phyloP scores from a whole-genome alignment of 306 rosid genomes.

The Cotoneaster glaucophyllus region DNA sequence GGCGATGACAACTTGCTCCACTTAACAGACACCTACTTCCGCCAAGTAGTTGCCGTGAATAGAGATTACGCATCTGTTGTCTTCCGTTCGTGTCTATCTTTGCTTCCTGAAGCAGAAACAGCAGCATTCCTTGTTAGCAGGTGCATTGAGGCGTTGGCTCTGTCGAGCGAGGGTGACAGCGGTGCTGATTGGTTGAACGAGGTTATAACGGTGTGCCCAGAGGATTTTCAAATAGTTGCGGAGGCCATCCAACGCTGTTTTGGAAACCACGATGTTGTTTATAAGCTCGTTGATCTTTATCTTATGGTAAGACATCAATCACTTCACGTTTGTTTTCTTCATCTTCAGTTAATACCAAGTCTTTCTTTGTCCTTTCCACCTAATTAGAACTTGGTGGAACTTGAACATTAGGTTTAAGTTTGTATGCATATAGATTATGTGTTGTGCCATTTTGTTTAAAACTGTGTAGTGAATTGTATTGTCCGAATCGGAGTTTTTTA shows the following conservation, averaged over 20 bases:
- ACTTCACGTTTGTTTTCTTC: background rate
- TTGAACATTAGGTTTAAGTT: background rate
- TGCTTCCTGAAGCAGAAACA: slow-evolving; percentile 92
- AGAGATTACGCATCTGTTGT: slow-evolving; percentile 43
- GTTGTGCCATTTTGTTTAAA: background rate
- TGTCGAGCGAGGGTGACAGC: slow-evolving; percentile 18
- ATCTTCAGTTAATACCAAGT: background rate
- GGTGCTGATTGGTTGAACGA: slow-evolving; percentile 30
- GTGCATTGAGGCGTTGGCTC: slow-evolving; percentile 53
- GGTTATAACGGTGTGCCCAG: slow-evolving; percentile 32
- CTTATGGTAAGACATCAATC: slow-evolving; percentile 40
- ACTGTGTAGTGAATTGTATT: too few species aligned
- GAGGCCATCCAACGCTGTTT: slow-evolving; percentile 42
- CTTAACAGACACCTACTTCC: slow-evolving; percentile 46
- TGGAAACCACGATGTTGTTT: slow-evolving; percentile 56
- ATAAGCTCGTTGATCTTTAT: slow-evolving; percentile 54
- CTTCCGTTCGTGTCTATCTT: slow-evolving; percentile 56
- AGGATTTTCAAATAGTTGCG: slow-evolving; percentile 49
- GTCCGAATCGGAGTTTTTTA: too few species aligned
- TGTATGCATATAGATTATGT: background rate
- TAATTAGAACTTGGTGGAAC: background rate
- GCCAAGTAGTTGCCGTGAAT: slow-evolving; percentile 37
- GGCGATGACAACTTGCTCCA: slow-evolving; percentile 38
- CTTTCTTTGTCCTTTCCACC: background rate
- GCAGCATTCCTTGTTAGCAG: slow-evolving; percentile 52